phyloP scores from a whole-genome alignment of 352 stramenopile genomes.

The Globisporangium lucens region DNA sequence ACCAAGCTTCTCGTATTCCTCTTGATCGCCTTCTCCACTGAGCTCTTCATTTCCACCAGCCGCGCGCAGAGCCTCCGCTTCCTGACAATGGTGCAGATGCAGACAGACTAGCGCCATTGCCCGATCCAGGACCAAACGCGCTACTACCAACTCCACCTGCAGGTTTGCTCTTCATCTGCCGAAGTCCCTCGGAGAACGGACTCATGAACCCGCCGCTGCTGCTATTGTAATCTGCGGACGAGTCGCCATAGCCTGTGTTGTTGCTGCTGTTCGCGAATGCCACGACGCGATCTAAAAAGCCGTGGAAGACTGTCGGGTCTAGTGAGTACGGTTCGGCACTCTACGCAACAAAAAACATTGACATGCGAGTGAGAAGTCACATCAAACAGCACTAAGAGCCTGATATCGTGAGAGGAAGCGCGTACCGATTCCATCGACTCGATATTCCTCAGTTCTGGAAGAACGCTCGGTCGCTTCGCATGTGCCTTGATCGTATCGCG shows the following conservation, averaged over 20 bases:
- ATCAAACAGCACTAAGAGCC: not conserved
- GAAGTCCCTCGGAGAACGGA: conserved; percentile 33
- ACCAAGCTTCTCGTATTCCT: not conserved
- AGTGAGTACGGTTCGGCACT: conserved; percentile 54
- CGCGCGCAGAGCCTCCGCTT: not conserved
- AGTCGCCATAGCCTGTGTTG: conserved; percentile 12
- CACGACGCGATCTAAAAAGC: conserved; percentile 64
- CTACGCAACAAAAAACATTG: conserved; percentile 22
- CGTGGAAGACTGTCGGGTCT: conserved; percentile 48
- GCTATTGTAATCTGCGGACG: conserved; percentile 9
- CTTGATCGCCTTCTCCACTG: not conserved
- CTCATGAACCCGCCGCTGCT: conserved; percentile 7
- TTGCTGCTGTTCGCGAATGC: conserved; percentile 45
- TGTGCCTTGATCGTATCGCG: conserved; percentile 41
- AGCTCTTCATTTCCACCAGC: conserved; percentile 13
- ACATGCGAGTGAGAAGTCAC: not conserved
- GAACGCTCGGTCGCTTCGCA: conserved; percentile 27
- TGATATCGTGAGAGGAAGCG: not conserved
- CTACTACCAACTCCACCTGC: not conserved
- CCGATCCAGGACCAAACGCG: not conserved
- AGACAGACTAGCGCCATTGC: not conserved
- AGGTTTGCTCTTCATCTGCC: conserved; percentile 44
- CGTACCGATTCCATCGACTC: conserved; percentile 57
- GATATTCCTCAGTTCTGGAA: conserved; percentile 46
- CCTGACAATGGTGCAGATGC: conserved; percentile 2